Evolutionary conservation across 768 basidiomycete species (phyloP).

Genomic region (Tylopilus felleus): DNA sequence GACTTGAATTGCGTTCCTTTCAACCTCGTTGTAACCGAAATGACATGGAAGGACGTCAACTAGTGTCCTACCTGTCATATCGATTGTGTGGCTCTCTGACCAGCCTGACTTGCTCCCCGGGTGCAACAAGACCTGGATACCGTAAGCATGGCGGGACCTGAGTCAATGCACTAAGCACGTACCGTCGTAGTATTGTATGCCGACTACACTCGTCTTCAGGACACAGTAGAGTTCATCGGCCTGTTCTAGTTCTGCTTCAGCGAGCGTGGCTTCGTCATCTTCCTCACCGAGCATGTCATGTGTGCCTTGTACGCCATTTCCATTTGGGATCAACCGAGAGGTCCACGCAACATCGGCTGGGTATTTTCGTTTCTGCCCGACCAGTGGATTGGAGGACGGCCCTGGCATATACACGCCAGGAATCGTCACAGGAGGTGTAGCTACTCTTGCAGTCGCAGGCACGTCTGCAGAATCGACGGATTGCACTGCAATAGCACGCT

Average conservation of each 20-base stretch:
- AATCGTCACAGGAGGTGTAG: not conserved
- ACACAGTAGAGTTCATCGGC: conserved; percentile 68
- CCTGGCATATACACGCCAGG: conserved; percentile 11
- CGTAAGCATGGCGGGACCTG: not conserved
- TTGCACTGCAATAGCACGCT: conserved; percentile 50
- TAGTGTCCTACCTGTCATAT: conserved; percentile 57
- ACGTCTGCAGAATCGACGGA: conserved; percentile 57
- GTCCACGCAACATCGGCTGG: conserved; percentile 24
- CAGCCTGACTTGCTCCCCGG: conserved; percentile 73
- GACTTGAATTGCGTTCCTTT: conserved; percentile 77
- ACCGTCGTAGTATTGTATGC: conserved; percentile 82
- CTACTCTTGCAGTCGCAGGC: conserved; percentile 42
- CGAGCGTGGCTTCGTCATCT: conserved; percentile 38
- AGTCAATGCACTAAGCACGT: conserved; percentile 1
- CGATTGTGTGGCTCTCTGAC: conserved; percentile 62
- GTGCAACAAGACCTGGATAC: conserved; percentile 68
- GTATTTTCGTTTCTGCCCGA: conserved; percentile 44
- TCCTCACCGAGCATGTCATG: conserved; percentile 34
- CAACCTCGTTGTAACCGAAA: not conserved
- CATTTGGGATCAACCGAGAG: conserved; percentile 15
- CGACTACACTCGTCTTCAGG: conserved; percentile 64
- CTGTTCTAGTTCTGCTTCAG: conserved; percentile 48
- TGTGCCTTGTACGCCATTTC: conserved; percentile 7
- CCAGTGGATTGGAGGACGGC: conserved; percentile 7
- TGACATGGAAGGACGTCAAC: not conserved